Evolutionary conservation across 208 protist species (phyloP).

Genomic region (Crithidia expoeki): DNA sequence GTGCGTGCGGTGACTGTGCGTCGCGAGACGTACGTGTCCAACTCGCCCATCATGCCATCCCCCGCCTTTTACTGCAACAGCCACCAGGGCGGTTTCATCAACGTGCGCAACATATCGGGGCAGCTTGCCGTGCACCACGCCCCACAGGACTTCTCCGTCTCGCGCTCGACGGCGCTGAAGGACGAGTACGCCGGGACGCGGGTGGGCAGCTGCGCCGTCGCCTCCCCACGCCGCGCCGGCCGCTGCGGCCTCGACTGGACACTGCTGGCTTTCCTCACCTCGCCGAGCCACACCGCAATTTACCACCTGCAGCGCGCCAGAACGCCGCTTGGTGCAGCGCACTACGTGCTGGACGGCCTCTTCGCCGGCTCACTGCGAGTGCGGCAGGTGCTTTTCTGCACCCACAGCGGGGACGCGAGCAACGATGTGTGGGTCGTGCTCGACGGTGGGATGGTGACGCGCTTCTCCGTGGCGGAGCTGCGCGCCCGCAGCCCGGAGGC

Average conservation of each 20-base stretch:
- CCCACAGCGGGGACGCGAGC: conserved; percentile 26
- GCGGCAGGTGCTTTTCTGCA: conserved; percentile 33
- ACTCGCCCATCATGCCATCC: conserved; percentile 39
- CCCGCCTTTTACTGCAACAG: conserved; percentile 39
- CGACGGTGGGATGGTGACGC: conserved; percentile 19
- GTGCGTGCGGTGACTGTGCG: conserved; percentile 29
- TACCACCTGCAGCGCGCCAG: conserved; percentile 26
- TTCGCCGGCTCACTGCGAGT: conserved; percentile 23
- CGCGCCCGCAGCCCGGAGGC: conserved; percentile 7
- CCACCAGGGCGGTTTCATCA: conserved; percentile 37
- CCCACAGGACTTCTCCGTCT: conserved; percentile 8
- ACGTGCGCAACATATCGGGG: conserved; percentile 13
- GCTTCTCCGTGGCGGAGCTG: conserved; percentile 20
- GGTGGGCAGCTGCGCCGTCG: conserved; percentile 10
- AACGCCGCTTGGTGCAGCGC: conserved; percentile 9
- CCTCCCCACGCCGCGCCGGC: conserved; percentile 7
- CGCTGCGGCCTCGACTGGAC: conserved; percentile 23
- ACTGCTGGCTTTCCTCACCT: conserved; percentile 23
- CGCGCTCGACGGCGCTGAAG: conserved; percentile 12
- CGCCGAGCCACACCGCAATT: conserved; percentile 19
- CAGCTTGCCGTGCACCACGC: conserved; percentile 25
- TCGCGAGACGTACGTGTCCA: conserved; percentile 37
- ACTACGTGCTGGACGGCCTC: conserved; percentile 30
- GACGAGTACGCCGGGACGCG: conserved; percentile 12
- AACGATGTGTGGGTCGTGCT: conserved; percentile 32